A percentile compares a stretch with the other conserved stretches of the same genome.
Conservation (phyloP, 768 basidiomycete genomes). For the Gautieria morchelliformis region DNA sequence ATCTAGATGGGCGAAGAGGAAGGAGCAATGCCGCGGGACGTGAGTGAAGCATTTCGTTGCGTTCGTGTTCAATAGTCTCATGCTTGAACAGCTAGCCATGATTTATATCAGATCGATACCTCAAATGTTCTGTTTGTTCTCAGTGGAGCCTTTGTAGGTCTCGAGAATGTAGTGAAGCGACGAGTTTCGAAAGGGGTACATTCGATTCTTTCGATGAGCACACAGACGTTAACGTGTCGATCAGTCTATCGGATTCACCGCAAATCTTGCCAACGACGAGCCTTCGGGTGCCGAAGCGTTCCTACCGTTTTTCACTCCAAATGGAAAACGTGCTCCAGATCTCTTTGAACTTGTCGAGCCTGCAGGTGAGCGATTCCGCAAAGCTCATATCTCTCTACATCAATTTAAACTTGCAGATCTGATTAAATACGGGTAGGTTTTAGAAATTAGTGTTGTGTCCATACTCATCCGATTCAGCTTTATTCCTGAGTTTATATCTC, state of each 20-base stretch:
- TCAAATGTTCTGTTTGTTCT: constrained; percentile 91
- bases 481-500: constrained; percentile 92
- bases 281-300: constrained; percentile 15
- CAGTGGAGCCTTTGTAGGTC: constrained; percentile 90
- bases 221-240: constrained; percentile 5
- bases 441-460: not conserved
- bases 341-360: constrained; percentile 66
- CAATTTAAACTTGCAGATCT: constrained; percentile 45
- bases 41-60: constrained; percentile 5
- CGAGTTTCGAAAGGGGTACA: constrained; percentile 79
- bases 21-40: constrained; percentile 32
- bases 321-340: constrained; percentile 44
- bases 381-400: constrained; percentile 2
- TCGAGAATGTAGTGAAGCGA: constrained; percentile 73
- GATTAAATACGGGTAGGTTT: constrained; percentile 64
- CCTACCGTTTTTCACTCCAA: constrained; percentile 72
- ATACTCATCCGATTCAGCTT: constrained; percentile 37
- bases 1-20: constrained; percentile 37
- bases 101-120: constrained; percentile 72
- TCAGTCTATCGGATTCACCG: constrained; percentile 86
- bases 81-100: constrained; percentile 44
- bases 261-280: constrained; percentile 27
- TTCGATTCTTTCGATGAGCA: constrained; percentile 10
- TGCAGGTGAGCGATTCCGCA: constrained; percentile 31
- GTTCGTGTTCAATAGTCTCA: not conserved